A percentile compares a stretch with the other conserved stretches of the same genome.
Conservation (phyloP, 1,139 yeast species). For the Taphrina communis region DNA sequence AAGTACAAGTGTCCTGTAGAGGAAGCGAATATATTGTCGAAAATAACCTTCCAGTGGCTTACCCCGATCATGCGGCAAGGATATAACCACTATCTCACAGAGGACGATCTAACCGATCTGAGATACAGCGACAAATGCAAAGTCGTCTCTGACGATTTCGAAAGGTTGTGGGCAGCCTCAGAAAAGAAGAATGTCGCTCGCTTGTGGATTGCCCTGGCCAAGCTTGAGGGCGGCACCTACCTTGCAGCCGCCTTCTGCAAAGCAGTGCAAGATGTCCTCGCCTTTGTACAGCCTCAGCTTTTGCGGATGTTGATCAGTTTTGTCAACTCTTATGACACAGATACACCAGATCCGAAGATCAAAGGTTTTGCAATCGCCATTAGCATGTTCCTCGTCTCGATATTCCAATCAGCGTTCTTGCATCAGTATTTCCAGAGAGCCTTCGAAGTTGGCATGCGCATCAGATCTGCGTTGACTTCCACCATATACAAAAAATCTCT, state of each 20-base stretch:
- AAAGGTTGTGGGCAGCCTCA: conserved; percentile 65
- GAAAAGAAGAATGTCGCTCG: conserved; percentile 64
- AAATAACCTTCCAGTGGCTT: conserved; percentile 89
- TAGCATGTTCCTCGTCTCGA: conserved; percentile 82
- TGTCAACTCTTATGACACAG: conserved; percentile 70
- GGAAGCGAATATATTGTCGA: conserved; percentile 80
- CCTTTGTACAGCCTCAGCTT: conserved; percentile 88
- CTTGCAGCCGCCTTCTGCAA: conserved; percentile 79
- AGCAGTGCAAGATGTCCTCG: conserved; percentile 74
- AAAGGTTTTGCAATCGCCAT: conserved; percentile 83
- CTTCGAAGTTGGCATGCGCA: conserved; percentile 87
- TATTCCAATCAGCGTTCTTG: conserved; percentile 78
- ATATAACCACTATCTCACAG: conserved; percentile 71
- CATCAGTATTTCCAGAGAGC: conserved; percentile 93
- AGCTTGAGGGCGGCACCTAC: conserved; percentile 75
- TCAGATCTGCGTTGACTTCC: conserved; percentile 79
- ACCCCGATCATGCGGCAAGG: conserved; percentile 86
- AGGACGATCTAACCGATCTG: conserved; percentile 78
- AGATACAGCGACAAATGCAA: conserved; percentile 68
- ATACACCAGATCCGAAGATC: conserved; percentile 61
- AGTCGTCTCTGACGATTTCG: conserved; percentile 66
- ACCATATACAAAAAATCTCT: conserved; percentile 81
- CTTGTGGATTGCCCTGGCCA: conserved; percentile 64
- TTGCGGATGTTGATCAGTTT: conserved; percentile 75
- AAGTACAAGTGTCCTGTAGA: conserved; percentile 73